Evolutionary conservation across 371 early-diverging fungal genomes (phyloP).

Genomic region (Nematocida sp.): DNA sequence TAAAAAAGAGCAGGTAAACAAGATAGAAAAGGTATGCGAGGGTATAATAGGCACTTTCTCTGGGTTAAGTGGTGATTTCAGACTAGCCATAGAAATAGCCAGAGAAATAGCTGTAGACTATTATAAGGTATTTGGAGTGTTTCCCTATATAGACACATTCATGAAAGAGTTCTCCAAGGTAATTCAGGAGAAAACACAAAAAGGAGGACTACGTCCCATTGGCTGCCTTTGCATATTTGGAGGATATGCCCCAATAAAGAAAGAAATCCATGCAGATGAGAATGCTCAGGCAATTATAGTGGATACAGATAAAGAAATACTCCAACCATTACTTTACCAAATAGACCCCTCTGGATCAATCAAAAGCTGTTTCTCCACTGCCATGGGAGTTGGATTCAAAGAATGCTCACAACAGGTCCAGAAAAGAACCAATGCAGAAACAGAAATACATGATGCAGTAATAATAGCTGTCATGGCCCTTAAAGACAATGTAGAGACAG

Average conservation of each 20-base stretch:
- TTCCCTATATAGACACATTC: slow-evolving; percentile 59
- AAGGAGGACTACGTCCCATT: slow-evolving; percentile 63
- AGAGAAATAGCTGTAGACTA: slow-evolving; percentile 60
- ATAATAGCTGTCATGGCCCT: slow-evolving; percentile 1
- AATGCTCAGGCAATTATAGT: neutral
- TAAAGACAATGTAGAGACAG: slow-evolving; percentile 14
- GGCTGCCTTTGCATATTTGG: slow-evolving; percentile 58
- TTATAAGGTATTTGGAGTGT: slow-evolving; percentile 57
- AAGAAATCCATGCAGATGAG: slow-evolving; percentile 21
- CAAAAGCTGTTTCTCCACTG: slow-evolving; percentile 22
- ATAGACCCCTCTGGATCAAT: slow-evolving; percentile 64
- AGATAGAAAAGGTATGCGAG: slow-evolving; percentile 59
- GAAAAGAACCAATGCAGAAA: slow-evolving; percentile 44
- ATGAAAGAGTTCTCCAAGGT: slow-evolving; percentile 53
- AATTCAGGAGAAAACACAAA: slow-evolving; percentile 63
- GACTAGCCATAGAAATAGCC: slow-evolving; percentile 52
- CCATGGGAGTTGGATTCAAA: slow-evolving; percentile 56
- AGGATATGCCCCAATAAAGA: slow-evolving; percentile 38
- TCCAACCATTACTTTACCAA: slow-evolving; percentile 53
- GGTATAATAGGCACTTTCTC: slow-evolving; percentile 61
- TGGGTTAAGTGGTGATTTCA: slow-evolving; percentile 63
- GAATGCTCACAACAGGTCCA: slow-evolving; percentile 52
- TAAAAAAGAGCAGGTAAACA: slow-evolving; percentile 48
- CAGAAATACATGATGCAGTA: slow-evolving; percentile 42
- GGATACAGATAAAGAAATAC: slow-evolving; percentile 9